Evolutionary conservation across 257 asterid genomes (phyloP), one percentile per base, ranked within the genome.

Genomic region (Thymus quinquecostatus): DNA sequence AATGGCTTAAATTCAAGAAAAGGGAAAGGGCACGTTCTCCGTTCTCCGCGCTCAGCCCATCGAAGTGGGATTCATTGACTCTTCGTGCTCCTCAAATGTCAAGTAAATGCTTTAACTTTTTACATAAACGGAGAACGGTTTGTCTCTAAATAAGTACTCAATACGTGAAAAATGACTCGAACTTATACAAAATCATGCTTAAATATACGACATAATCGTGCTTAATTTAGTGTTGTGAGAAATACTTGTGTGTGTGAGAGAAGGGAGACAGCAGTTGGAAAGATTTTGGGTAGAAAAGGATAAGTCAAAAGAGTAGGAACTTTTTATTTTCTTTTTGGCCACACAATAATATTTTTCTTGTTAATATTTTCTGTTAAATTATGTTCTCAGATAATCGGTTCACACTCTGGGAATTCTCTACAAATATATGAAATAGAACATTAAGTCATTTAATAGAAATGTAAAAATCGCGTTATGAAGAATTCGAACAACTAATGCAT

Each of bases 1-100:
- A 54, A 73, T 53, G 56, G 59, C 50, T 55, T 10, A 2, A 38
- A 14, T 51, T 49, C 36, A 75, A 48, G 5, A 1, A 69, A 38
- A 53, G 10, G 61, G 69, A 2, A 4, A 50, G 32, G 11, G 9
- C n/a, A 7, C 28, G 8, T 32, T 33, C 36, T 68, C 64, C 7
- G 13, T 48, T 40, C 69, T 21, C 74, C 58, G 45, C 38, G 38
- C 38, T 36, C 40, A 36, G 40, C 40, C 74, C 27, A 61, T 62
- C 34, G 1, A 41, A 41, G 59, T 28, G 73, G 61, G 64, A 45
- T 21, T 21, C 21, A 21, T 40, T 65, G 74, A 4, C 74, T 51
- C 53, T 77, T 71, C 81, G 59, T 11, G 2, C 5, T 57, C 58
- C 49, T 2, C 40, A 36, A 36, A 4, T 36, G 40, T 36, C 40